Percentiles rank a stretch among this genome's conserved stretches.
phyloP scores from a whole-genome alignment of 2,329 filamentous ascomycete species.

The Xylariaceae sp. region DNA sequence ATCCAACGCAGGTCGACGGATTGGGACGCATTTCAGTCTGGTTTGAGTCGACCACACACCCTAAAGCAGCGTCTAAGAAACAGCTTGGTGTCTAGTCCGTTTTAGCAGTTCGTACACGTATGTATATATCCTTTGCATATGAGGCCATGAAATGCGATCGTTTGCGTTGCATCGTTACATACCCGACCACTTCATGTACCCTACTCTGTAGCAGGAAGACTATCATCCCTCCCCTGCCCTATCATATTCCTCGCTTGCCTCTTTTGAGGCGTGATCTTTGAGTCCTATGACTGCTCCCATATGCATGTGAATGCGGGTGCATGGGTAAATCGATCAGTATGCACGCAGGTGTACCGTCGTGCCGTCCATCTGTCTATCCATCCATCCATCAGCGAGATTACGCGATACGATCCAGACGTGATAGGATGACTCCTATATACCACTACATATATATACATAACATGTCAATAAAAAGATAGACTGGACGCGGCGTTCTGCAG shows the following conservation, averaged over 20 bases:
- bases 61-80: constrained; percentile 14
- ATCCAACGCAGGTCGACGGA: constrained; percentile 25
- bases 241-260: neutral
- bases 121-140: neutral
- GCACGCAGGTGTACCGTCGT: neutral
- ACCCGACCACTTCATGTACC: neutral
- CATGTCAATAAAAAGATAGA: too few relatives aligned
- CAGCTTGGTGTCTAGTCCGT: constrained; percentile 1
- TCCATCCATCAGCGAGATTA: neutral
- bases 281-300: constrained; percentile 24
- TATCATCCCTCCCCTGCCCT: constrained; percentile 1
- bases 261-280: neutral
- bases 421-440: too few relatives aligned
- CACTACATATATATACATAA: too few relatives aligned
- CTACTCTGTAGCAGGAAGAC: neutral
- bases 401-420: neutral
- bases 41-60: constrained; percentile 16
- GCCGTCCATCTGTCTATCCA: neutral
- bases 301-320: constrained; percentile 20
- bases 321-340: constrained; percentile 11
- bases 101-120: too few relatives aligned
- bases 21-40: constrained; percentile 16
- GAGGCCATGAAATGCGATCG: constrained; percentile 7
- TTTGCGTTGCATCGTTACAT: neutral
- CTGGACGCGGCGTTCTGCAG: too few relatives aligned